These are phyloP conservation scores for Hibiscus trionum DNA, from an alignment of 345 rosid genomes.

Conservation along the genomic window DNA sequence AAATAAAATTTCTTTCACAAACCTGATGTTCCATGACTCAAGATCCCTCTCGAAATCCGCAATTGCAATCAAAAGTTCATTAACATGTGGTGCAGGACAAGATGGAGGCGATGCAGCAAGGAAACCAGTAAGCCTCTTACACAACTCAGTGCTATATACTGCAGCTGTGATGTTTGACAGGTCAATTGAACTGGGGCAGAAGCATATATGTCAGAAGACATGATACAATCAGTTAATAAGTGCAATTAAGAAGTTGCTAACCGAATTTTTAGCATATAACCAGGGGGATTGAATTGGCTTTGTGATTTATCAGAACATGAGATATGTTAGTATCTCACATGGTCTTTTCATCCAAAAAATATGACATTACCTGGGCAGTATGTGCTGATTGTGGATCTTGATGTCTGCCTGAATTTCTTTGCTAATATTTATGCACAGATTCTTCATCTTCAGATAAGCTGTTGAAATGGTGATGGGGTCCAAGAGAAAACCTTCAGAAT, in stretches of 20 bases:
- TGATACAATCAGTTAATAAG: neutral
- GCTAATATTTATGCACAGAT: conserved; percentile 51
- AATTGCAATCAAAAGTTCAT: conserved; percentile 76
- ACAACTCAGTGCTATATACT: conserved; percentile 72
- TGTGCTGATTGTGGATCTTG: conserved; percentile 77
- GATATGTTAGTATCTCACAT: neutral
- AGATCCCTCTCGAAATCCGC: conserved; percentile 84
- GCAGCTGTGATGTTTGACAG: conserved; percentile 74
- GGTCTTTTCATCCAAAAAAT: neutral
- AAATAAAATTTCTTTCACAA: conserved; percentile 17
- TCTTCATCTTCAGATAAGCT: conserved; percentile 82
- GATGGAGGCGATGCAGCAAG: conserved; percentile 89
- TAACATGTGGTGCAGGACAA: conserved; percentile 70
- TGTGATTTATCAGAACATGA: no score
- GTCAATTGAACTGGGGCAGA: conserved; percentile 69
- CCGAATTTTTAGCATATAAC: conserved; percentile 2
- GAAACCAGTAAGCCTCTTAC: conserved; percentile 62
- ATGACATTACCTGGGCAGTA: conserved; percentile 68
- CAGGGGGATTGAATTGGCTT: neutral
- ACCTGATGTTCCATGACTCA: conserved; percentile 82
- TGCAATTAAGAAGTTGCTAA: neutral
- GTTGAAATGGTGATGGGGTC: conserved; percentile 68
- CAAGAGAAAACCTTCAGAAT: conserved; percentile 57
- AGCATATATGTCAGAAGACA: neutral
- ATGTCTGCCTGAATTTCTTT: conserved; percentile 73